Evolutionary conservation across 2,329 filamentous ascomycete species (phyloP), one percentile per base, ranked within the genome.

Genomic region (Venturiaceae sp.): DNA sequence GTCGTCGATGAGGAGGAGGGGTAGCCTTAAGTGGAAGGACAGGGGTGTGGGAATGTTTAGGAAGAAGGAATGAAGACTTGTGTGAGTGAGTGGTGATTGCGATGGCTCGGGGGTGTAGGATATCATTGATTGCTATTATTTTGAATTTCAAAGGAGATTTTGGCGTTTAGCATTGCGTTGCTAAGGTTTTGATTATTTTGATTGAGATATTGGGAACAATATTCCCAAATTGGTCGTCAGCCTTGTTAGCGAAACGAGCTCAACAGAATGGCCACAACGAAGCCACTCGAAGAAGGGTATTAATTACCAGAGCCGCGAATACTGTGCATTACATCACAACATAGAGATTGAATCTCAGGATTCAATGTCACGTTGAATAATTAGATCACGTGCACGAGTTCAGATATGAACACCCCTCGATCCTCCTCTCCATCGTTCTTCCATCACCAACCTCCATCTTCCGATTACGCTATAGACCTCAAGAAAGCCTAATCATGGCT

Each of bases 401-500:
- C 11, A n/a, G 1, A 30, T 28, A 19, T 19, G 5, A 26, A 30
- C 13, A 50, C 16, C 14, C 30, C 9, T 1, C 26, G 14, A 30
- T 16, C 23, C 14, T 3, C 3, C 16, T 13, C 11, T 30, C 26
- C 26, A 50, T 47, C 13, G n/a, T 47, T 11, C 23, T 30, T 21
- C 11, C 44, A 47, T 50, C 44, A 50, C 30, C 41, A 47, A 28
- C 44, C 44, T 7, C 19, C 30, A 30, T 30, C 26, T 13, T 50
- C 44, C 16, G 9, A 30, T 30, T 16, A 50, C 30, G 23, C 44
- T 6, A 30, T 30, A 50, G 14, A 50, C 23, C 26, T 23, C 5
- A 30, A 5, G 26, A 50, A 50, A 3, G 5, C 9, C n/a, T 50
- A 6, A 50, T 3, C 2, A 50, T 50, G 44, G 66, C 64, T 32